A percentile compares a stretch with the other conserved stretches of the same genome.
Evolutionary conservation across 2,329 filamentous ascomycete genomes (phyloP).

Genomic region (Xylaria multiplex): DNA sequence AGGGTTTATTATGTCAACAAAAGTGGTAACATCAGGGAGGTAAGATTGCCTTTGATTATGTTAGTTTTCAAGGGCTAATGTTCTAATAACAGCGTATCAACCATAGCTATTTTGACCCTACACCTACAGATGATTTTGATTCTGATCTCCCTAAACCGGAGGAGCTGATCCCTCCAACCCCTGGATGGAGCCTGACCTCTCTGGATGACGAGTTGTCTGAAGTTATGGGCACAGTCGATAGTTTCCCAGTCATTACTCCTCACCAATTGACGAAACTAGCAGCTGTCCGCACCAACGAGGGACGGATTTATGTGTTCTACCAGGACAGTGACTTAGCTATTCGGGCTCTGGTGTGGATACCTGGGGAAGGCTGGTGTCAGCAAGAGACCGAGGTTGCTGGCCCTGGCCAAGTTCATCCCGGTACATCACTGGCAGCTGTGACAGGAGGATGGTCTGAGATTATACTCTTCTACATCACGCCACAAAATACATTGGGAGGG

Average conservation of each 20-base stretch:
- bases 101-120: not conserved
- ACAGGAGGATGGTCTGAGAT: conserved; percentile 7
- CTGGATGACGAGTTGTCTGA: no score
- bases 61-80: not conserved
- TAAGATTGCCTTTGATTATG: not conserved
- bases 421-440: no score
- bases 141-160: not conserved
- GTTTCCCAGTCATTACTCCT: not conserved
- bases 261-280: not conserved
- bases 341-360: no score
- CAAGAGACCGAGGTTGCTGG: no score
- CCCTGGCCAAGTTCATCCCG: no score
- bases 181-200: conserved; percentile 2
- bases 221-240: no score
- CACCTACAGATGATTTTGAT: conserved; percentile 2
- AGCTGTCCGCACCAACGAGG: no score
- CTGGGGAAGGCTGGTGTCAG: no score
- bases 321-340: no score
- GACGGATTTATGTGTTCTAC: no score
- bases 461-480: conserved; percentile 5
- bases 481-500: not conserved
- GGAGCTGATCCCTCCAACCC: not conserved
- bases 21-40: conserved; percentile 1
- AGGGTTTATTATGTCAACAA: conserved; percentile 11
- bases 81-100: conserved; percentile 1